Conservation (phyloP, 768 basidiomycete genomes). For the Boletellus ananiceps region DNA sequence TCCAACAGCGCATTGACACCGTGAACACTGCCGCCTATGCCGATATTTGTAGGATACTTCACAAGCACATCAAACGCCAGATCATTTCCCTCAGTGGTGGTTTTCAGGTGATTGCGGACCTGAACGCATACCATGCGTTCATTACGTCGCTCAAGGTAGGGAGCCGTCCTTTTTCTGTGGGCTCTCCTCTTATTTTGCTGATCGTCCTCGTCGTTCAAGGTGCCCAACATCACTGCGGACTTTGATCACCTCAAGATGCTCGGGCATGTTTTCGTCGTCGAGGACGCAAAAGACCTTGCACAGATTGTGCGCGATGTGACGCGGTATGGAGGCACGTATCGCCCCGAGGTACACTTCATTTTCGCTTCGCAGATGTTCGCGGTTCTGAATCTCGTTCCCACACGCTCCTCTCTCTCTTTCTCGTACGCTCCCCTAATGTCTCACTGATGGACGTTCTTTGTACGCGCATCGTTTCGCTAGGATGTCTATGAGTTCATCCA, state of each 20-base stretch:
- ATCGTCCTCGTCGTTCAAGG: slow-evolving; percentile 32
- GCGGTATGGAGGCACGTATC: slow-evolving; percentile 90
- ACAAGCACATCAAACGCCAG: slow-evolving; percentile 95
- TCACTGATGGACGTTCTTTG: background rate
- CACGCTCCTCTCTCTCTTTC: too few species aligned
- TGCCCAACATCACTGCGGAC: slow-evolving; percentile 77
- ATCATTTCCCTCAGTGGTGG: slow-evolving; percentile 94
- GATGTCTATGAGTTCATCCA: slow-evolving; percentile 97
- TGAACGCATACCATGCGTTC: slow-evolving; percentile 91
- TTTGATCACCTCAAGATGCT: slow-evolving; percentile 96
- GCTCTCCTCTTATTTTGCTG: background rate
- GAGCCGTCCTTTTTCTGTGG: background rate
- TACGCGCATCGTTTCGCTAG: slow-evolving; percentile 27
- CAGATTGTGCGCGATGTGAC: slow-evolving; percentile 95
- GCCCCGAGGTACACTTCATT: slow-evolving; percentile 70
- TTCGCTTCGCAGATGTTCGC: too few species aligned
- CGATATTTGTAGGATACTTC: slow-evolving; percentile 62
- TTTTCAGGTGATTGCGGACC: slow-evolving; percentile 92
- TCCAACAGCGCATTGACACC: background rate
- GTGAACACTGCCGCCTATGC: too few species aligned
- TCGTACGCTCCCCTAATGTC: background rate
- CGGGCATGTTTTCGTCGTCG: slow-evolving; percentile 93
- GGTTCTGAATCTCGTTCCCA: background rate
- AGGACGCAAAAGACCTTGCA: slow-evolving; percentile 93
- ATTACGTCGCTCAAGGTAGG: slow-evolving; percentile 77